A percentile compares a stretch with the other conserved stretches of the same genome.
phyloP scores from a whole-genome alignment of 2,329 filamentous ascomycete genomes.

The Talaromyces verruculosus region DNA sequence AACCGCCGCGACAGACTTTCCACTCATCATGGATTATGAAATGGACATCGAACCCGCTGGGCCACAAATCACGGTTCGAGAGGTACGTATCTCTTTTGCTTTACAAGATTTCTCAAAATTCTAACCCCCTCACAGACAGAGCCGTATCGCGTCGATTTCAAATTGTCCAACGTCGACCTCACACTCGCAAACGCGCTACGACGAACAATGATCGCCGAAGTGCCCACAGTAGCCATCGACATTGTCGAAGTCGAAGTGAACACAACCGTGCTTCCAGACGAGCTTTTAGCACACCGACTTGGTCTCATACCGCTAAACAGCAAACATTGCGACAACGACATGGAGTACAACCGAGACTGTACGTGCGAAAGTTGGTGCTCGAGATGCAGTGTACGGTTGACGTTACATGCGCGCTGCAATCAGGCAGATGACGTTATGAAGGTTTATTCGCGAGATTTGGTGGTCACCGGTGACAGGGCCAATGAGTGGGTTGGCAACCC shows the following conservation, averaged over 20 bases:
- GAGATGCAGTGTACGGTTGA: conserved; percentile 81
- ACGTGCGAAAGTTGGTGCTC: conserved; percentile 96
- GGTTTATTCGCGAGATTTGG: conserved; percentile 86
- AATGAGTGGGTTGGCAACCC: conserved; percentile 77
- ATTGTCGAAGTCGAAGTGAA: conserved; percentile 90
- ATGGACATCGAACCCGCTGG: conserved; percentile 51
- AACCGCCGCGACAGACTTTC: background rate
- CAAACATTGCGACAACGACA: conserved; percentile 73
- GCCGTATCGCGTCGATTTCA: conserved; percentile 80
- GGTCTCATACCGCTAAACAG: conserved; percentile 86
- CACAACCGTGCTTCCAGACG: conserved; percentile 92
- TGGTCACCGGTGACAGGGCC: conserved; percentile 66
- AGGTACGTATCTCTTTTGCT: conserved; percentile 32
- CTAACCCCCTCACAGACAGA: conserved; percentile 61
- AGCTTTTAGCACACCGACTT: conserved; percentile 90
- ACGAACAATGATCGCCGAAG: conserved; percentile 86
- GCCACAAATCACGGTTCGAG: conserved; percentile 50
- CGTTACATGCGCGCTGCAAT: conserved; percentile 80
- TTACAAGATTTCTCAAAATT: background rate
- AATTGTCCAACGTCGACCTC: conserved; percentile 84
- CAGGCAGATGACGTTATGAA: conserved; percentile 79
- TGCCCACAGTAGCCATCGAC: conserved; percentile 92
- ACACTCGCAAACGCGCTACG: conserved; percentile 91
- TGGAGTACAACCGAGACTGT: conserved; percentile 89
- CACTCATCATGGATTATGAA: conserved; percentile 43